Evolutionary conservation across 2,329 filamentous ascomycete genomes (phyloP), one percentile per base, ranked within the genome.

Genomic region (Fusarium vanettenii): DNA sequence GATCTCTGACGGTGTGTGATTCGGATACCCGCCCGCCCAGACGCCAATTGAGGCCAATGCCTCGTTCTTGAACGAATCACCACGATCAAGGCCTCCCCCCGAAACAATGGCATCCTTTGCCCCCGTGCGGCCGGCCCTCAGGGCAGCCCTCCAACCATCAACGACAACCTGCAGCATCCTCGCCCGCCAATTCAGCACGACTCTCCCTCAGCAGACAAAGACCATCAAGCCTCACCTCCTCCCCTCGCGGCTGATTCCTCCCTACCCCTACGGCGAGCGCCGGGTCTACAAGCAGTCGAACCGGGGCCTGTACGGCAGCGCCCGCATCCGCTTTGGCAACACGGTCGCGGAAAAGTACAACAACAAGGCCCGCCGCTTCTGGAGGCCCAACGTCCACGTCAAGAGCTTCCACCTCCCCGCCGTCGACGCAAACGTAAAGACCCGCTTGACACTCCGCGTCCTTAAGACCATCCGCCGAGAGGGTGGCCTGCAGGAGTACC

Each of bases 401-500:
- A 93, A 93, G 84, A 87, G 88, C 33, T 88, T 97, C 66, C 94
- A 88, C 85, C 91, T 90, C 27, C 86, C 88, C 10, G 85, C 89
- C 0, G 85, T 97, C 67, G 86, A 88, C 72, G 88, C 88, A 72
- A 89, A 87, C 78, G 86, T 97, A 64, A 91, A 91, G 81, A 88
- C 93, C 43, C 89, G 92, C 71, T 86, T 96, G 67, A 94, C 92
- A 8, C 88, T 93, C 45, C 89, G 90, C 66, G 93, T 95, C 29
- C 87, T 93, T 77, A 88, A 90, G 80, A 92, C 91, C 39, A 94
- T 98, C 80, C 92, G 94, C 81, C 96, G 95, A 81, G 91, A 93
- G 72, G 96, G 96, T 69, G 95, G 97, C 9, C 87, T 99, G 74
- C 97, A 99, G 83, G 92, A 95, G 80, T 99, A 99, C 85, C 87